phyloP scores from a whole-genome alignment of 805 yeast species.

The Suhomyces tanzawaensis region DNA sequence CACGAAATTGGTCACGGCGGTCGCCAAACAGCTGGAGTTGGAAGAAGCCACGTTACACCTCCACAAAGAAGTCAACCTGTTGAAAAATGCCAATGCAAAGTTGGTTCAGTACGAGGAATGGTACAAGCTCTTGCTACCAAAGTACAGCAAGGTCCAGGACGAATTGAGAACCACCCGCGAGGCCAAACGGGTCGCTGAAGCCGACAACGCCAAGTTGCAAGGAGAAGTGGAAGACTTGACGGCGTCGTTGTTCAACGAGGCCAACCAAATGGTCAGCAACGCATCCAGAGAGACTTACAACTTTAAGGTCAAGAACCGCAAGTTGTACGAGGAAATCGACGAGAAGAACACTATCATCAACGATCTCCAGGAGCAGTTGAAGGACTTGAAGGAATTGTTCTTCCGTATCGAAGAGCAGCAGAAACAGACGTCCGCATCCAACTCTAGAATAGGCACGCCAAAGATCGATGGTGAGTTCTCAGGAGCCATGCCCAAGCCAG shows the following conservation, averaged over 20 bases:
- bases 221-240: conserved; percentile 79
- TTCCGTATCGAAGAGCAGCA: conserved; percentile 51
- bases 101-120: conserved; percentile 19
- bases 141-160: conserved; percentile 30
- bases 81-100: conserved; percentile 22
- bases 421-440: conserved; percentile 7
- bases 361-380: conserved; percentile 63
- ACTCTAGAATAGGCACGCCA: conserved; percentile 7
- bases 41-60: conserved; percentile 47
- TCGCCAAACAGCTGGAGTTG: conserved; percentile 53
- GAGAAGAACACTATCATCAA: conserved; percentile 72
- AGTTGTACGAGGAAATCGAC: conserved; percentile 48
- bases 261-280: conserved; percentile 78
- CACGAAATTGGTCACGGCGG: conserved; percentile 58
- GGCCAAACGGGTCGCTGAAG: conserved; percentile 49
- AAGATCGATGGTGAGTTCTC: conserved; percentile 6
- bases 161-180: conserved; percentile 22
- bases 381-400: conserved; percentile 58
- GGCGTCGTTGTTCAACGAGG: conserved; percentile 76
- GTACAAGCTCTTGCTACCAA: conserved; percentile 26
- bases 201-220: conserved; percentile 57
- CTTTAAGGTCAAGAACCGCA: conserved; percentile 56
- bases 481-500: neutral
- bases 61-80: conserved; percentile 34
- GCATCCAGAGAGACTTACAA: conserved; percentile 69